Evolutionary conservation across 2,329 filamentous ascomycete genomes (phyloP).

Genomic region (Ceratocystis variospora): DNA sequence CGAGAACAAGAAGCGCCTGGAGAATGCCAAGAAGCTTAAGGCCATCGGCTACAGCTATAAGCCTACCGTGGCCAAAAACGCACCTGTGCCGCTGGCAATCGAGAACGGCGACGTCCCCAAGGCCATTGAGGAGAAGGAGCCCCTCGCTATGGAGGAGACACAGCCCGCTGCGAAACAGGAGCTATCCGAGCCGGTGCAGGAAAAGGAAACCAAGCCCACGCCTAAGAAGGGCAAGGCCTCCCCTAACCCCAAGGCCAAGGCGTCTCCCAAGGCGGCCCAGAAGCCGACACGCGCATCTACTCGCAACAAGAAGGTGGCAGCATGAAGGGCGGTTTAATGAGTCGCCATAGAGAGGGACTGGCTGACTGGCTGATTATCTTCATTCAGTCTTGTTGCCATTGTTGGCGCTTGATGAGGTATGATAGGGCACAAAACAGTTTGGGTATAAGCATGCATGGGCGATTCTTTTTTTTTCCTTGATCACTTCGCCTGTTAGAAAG

Average conservation of each 20-base stretch:
- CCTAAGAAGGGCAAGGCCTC: slow-evolving; percentile 27
- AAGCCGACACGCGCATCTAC: slow-evolving; percentile 18
- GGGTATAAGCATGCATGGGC: slow-evolving; percentile 15
- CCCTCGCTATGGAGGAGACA: slow-evolving; percentile 23
- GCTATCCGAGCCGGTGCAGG: slow-evolving; percentile 24
- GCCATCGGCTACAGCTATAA: slow-evolving; percentile 73
- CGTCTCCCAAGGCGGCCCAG: slow-evolving; percentile 12
- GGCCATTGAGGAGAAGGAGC: slow-evolving; percentile 28
- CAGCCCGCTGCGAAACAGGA: slow-evolving; percentile 13
- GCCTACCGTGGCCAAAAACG: slow-evolving; percentile 53
- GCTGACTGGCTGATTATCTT: not conserved
- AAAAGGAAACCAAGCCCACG: slow-evolving; percentile 25
- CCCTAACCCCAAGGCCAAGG: slow-evolving; percentile 32
- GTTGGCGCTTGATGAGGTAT: slow-evolving; percentile 9
- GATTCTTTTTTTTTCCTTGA: slow-evolving; percentile 15
- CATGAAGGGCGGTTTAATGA: not conserved
- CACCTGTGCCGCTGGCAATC: slow-evolving; percentile 30
- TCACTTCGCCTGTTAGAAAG: slow-evolving; percentile 7
- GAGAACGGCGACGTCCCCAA: slow-evolving; percentile 29
- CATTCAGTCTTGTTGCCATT: not conserved
- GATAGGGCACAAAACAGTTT: slow-evolving; percentile 8
- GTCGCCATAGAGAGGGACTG: not conserved
- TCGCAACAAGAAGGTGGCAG: slow-evolving; percentile 18
- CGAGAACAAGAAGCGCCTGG: slow-evolving; percentile 56
- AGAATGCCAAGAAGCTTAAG: slow-evolving; percentile 62